These are phyloP conservation scores for Rhodotorula toruloides DNA, from an alignment of 768 basidiomycete genomes.

Conservation along the genomic window DNA sequence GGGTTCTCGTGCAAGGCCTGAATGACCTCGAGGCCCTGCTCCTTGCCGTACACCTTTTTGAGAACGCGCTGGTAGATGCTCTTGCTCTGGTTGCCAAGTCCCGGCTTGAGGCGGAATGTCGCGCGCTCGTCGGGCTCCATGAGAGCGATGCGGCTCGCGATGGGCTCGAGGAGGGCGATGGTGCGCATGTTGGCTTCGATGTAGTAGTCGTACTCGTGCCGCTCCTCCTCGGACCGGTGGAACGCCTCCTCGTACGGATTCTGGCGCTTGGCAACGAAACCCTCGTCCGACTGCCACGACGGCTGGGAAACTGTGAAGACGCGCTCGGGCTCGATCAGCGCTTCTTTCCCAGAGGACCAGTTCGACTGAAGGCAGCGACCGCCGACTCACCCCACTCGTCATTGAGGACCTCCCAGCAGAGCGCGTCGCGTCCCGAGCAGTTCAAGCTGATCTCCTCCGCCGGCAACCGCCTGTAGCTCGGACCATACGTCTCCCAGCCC, in stretches of 20 bases:
- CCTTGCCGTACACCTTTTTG: constrained; percentile 87
- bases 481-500: constrained; percentile 59
- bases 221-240: constrained; percentile 95
- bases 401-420: constrained; percentile 92
- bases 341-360: background rate
- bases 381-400: constrained; percentile 67
- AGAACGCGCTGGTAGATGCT: constrained; percentile 85
- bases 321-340: too few species aligned
- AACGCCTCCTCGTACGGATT: constrained; percentile 92
- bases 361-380: background rate
- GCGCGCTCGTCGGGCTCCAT: constrained; percentile 84
- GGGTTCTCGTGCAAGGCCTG: constrained; percentile 88
- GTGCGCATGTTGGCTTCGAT: constrained; percentile 85
- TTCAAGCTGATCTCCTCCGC: constrained; percentile 75
- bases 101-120: constrained; percentile 71
- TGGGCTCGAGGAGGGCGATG: constrained; percentile 82
- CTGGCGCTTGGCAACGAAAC: constrained; percentile 92
- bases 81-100: constrained; percentile 83
- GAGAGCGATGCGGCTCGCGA: constrained; percentile 72
- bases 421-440: constrained; percentile 88
- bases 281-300: constrained; percentile 93
- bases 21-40: constrained; percentile 67
- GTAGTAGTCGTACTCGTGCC: constrained; percentile 95
- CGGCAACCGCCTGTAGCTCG: constrained; percentile 51
- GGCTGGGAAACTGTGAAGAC: constrained; percentile 71